Base-by-base conservation (phyloP, 164 flowering plant species). In the Vitis vinifera region DNA sequence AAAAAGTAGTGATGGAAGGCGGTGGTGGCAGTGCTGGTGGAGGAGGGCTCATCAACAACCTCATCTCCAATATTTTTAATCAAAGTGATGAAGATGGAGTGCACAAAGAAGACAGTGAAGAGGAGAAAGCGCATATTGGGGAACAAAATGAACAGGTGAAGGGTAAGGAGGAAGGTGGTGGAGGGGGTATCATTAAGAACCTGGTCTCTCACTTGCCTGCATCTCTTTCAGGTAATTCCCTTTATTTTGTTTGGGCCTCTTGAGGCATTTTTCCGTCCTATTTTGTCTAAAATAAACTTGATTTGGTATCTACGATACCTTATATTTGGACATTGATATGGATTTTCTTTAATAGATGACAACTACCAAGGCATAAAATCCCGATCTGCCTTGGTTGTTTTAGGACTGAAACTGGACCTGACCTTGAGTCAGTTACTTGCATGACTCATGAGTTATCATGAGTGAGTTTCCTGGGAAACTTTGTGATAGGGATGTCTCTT, bases 41-140 rank as follows among this genome's bases (percentile, higher is more conserved):
- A 59, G 83, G 85, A 37, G 77, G 80, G 65, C 7, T 78, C 6
- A 50, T 77, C 19, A 70, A 62, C 50, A 74, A 70, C 63, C 50
- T 85, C 49, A 73, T 85, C 8, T 69, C 84, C 27, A 76, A 73
- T 51, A 59, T 82, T n/a, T 80, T 84, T 10, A 73, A 77, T 58
- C 73, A 49, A 8, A 62, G 56, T 55, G 77, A 66, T 59, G 70
- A 29, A 62, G 68, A 17, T 29, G 73, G 47, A 11, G 63, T 2
- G 16, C 50, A 37, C 3, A 19, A 49, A 31, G 49, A 76, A 27
- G 52, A 53, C 0, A 56, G 15, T 11, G 61, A 67, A 51, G 68
- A 37, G 47, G 63, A 53, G 17, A 30, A 29, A 58, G 30, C 3
- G 17, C 63, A 16, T 55, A 66, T 11, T 60, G 70, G 1, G 55